phyloP scores from a whole-genome alignment of 495 filamentous ascomycete species.

The Schizothecium vesticola region DNA sequence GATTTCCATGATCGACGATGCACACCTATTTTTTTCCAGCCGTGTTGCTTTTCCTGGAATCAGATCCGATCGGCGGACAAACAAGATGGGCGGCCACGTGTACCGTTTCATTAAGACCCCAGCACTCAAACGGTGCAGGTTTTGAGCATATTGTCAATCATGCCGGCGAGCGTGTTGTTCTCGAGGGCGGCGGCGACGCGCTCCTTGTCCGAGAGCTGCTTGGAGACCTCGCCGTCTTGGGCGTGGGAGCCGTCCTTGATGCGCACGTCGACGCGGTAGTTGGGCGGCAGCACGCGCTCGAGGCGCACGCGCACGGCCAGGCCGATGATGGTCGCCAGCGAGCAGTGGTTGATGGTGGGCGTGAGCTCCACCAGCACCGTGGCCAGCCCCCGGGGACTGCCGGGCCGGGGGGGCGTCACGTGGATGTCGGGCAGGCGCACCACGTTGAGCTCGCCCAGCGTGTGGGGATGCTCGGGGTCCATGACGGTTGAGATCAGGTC shows the following conservation, averaged over 20 bases:
- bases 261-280: conserved; percentile 85
- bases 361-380: conserved; percentile 71
- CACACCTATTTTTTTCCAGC: neutral
- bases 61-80: conserved; percentile 1
- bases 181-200: conserved; percentile 91
- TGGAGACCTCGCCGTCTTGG: conserved; percentile 90
- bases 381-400: conserved; percentile 32
- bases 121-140: conserved; percentile 58
- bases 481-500: conserved; percentile 91
- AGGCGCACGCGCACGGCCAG: conserved; percentile 86
- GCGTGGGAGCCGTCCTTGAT: conserved; percentile 96
- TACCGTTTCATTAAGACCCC: too few relatives aligned
- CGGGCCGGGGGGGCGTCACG: conserved; percentile 57
- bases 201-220: conserved; percentile 95
- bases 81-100: too few relatives aligned
- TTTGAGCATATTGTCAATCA: conserved; percentile 89
- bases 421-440: conserved; percentile 89
- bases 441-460: conserved; percentile 85
- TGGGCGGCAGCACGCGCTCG: conserved; percentile 85
- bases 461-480: conserved; percentile 93
- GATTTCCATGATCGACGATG: conserved; percentile 1
- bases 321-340: conserved; percentile 92
- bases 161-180: conserved; percentile 81
- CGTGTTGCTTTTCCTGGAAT: neutral
- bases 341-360: conserved; percentile 97